Base-by-base conservation (phyloP, 805 yeast species). In the Yamadazyma akitaensis region DNA sequence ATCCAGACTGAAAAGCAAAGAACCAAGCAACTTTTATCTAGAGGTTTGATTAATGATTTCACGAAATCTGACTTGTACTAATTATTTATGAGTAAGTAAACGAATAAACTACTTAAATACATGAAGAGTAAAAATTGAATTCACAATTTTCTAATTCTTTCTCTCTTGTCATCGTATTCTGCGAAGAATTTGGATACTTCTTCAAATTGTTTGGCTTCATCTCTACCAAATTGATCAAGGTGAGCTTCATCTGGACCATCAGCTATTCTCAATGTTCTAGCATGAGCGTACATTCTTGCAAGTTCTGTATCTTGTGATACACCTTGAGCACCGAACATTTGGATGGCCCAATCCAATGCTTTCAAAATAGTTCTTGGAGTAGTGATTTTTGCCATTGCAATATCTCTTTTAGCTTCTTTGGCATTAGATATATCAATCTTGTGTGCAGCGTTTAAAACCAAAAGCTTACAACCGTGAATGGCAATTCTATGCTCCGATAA, bases 181-280 rank as follows among this genome's bases (percentile, higher is more conserved):
- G 47, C 61, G 48, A 71, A 70, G 46, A 55, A 69, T 24, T 63
- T 61, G 48, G 73, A 74, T 39, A 67, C 69, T n/a, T 50, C 47
- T 2, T 56, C 51, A 42, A 69, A 70, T 35, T 58, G 58, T 54
- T 73, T 75, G 11, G 69, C 62, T 47, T 75, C 77, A 37, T 66
- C 60, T 48, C 79, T 71, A 6, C 80, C 85, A 51, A 82, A 65
- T 62, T 81, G 85, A 49, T 65, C 64, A 58, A 79, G 63, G 58
- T 82, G 85, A 3, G 82, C 83, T 60, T 81, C 86, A 65, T 81
- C 86, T 2, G 87, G 87, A 11, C 86, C 86, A 59, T 82, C 87
- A 13, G 86, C 85, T 46, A 81, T 77, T 51, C 86, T 65, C 46
- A 81, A 70, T 37, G 82, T 79, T 59, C 87, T 70, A 40, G 75